Base-by-base conservation (phyloP, 192 early-diverging fungal species). In the Backusella morwellensis region DNA sequence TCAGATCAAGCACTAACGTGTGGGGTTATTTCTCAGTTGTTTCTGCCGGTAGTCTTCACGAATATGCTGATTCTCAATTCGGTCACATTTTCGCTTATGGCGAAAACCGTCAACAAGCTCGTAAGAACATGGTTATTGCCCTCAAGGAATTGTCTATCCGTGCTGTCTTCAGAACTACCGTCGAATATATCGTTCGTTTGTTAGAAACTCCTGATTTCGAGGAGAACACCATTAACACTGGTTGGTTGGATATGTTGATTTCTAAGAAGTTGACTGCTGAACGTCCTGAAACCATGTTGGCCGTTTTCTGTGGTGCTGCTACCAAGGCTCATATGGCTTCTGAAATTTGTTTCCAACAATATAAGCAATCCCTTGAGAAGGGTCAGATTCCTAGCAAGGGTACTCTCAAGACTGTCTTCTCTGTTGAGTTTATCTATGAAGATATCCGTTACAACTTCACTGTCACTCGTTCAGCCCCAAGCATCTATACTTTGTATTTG, bases 1-100 rank as follows among this genome's bases (percentile, higher is more conserved):
- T 99, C 89, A 86, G 96, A 44, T 93, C 91, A 73, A 95, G 94
- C 83, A 95, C 91, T 54, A 98, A 98, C 72, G 98, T 99, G 38
- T 98, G 98, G 98, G 98, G 98, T n/a, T 98, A 98, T 88, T 99
- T 99, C 86, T 97, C 95, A 7, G 97, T 99, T 52, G 95, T 92
- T 78, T 89, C 95, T 32, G 92, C 93, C 36, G 97, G 98, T 77
- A 97, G 96, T 75, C 89, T 99, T 75, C 98, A 99, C 85, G 98
- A 99, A 82, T 99, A 93, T 88, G 98, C 98, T n/a, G 98, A 99
- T 82, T 97, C 95, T 34, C 98, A 99, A 86, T 99, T 99, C 79
- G 98, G 98, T 40, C 98, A 99, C 86, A 95, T 99, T 73, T 99
- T 99, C 77, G 92, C 97, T 12, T 99, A 98, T 78, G 98, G 98